Percentiles rank a stretch among this genome's conserved stretches.
phyloP scores from a whole-genome alignment of 768 basidiomycete genomes.

The Tulasnella sp. region DNA sequence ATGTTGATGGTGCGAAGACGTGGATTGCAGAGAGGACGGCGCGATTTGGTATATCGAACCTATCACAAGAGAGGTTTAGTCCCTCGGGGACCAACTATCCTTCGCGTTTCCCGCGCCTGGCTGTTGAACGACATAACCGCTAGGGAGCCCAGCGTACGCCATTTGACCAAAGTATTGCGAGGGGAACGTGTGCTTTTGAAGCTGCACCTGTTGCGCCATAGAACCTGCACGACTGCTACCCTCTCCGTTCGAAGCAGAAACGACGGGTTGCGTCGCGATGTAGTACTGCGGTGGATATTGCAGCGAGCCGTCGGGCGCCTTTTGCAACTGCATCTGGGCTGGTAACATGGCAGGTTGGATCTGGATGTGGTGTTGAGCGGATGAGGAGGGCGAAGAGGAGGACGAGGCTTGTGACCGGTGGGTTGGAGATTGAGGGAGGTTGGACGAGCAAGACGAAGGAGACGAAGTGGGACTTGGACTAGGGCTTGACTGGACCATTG shows the following conservation, averaged over 20 bases:
- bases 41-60: neutral
- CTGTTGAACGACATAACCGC: neutral
- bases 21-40: neutral
- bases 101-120: neutral
- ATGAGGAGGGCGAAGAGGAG: neutral
- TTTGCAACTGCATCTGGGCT: neutral
- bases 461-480: neutral
- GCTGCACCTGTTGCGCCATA: neutral
- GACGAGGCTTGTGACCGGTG: neutral
- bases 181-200: neutral
- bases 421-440: neutral
- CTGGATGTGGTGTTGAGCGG: neutral
- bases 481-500: neutral
- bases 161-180: neutral
- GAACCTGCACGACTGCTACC: neutral
- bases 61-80: neutral
- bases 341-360: neutral
- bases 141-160: neutral
- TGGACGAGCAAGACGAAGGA: neutral
- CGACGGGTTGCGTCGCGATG: neutral
- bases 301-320: neutral
- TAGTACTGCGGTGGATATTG: neutral
- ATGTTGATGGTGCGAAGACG: neutral
- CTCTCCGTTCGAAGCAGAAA: neutral
- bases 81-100: neutral